These are phyloP conservation scores for Lolium perenne DNA, from an alignment of 176 grass and related monocot genomes.

Conservation along the genomic window DNA sequence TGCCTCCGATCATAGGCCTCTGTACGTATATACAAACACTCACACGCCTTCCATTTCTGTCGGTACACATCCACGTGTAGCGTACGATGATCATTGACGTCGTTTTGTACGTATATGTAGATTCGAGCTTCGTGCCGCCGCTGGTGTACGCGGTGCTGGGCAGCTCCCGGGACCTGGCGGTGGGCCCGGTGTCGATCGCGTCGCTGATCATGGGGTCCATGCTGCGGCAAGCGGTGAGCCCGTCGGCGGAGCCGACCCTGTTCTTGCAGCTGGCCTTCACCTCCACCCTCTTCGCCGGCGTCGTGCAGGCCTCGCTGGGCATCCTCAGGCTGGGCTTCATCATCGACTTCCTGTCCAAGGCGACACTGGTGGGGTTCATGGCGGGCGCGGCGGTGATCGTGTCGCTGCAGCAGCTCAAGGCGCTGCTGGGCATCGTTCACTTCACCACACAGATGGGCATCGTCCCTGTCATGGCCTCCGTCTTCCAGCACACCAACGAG, in stretches of 20 bases:
- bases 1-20: slow-evolving; percentile 92
- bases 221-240: slow-evolving; percentile 83
- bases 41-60: background rate
- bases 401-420: slow-evolving; percentile 92
- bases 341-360: slow-evolving; percentile 94
- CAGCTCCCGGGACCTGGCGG: slow-evolving; percentile 85
- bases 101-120: slow-evolving; percentile 27
- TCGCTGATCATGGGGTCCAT: slow-evolving; percentile 98
- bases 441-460: slow-evolving; percentile 92
- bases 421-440: slow-evolving; percentile 83
- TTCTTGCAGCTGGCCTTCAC: slow-evolving; percentile 98
- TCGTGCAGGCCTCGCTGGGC: slow-evolving; percentile 94
- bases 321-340: slow-evolving; percentile 85
- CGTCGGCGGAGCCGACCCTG: slow-evolving; percentile 60
- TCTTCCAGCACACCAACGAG: slow-evolving; percentile 74
- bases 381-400: slow-evolving; percentile 95
- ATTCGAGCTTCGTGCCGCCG: slow-evolving; percentile 95
- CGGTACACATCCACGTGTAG: no score
- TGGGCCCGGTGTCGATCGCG: slow-evolving; percentile 88
- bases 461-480: slow-evolving; percentile 86
- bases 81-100: background rate
- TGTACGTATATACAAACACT: slow-evolving; percentile 49
- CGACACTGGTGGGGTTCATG: slow-evolving; percentile 97
- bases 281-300: slow-evolving; percentile 81
- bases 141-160: slow-evolving; percentile 90